Evolutionary conservation across 345 rosid species (phyloP).

Genomic region (Rhodamnia argentea): DNA sequence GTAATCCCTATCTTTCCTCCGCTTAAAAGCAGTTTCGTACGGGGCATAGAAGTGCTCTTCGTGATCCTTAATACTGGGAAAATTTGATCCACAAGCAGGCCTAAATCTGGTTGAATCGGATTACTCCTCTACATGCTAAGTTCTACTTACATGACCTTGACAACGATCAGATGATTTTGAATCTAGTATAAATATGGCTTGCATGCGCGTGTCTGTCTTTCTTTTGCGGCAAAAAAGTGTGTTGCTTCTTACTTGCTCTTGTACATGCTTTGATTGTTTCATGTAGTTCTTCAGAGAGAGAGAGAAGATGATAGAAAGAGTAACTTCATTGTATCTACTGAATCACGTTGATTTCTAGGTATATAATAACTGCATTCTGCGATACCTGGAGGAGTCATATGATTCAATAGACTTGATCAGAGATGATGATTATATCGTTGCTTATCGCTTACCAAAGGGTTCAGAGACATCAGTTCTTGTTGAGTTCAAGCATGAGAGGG

Average conservation of each 20-base stretch:
- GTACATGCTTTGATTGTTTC: neutral
- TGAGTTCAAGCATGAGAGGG: slow-evolving; percentile 34
- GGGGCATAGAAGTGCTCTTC: neutral
- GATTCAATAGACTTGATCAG: slow-evolving; percentile 53
- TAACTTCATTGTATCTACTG: neutral
- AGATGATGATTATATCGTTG: slow-evolving; percentile 52
- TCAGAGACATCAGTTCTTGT: slow-evolving; percentile 25
- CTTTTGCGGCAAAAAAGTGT: neutral
- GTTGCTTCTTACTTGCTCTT: neutral
- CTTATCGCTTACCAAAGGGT: slow-evolving; percentile 45
- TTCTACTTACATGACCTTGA: neutral
- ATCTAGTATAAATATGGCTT: neutral
- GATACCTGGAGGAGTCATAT: slow-evolving; percentile 35
- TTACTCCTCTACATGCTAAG: neutral
- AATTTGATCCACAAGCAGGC: neutral
- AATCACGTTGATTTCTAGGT: slow-evolving; percentile 18
- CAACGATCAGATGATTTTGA: neutral
- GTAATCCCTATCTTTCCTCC: neutral
- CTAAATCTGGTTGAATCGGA: neutral
- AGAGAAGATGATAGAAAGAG: neutral
- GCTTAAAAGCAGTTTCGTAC: neutral
- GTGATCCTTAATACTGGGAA: neutral
- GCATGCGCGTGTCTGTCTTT: neutral
- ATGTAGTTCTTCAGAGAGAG: neutral
- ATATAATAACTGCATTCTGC: slow-evolving; percentile 30